phyloP scores from a whole-genome alignment of 1,139 yeast species.

The Protomyces pachydermus region DNA sequence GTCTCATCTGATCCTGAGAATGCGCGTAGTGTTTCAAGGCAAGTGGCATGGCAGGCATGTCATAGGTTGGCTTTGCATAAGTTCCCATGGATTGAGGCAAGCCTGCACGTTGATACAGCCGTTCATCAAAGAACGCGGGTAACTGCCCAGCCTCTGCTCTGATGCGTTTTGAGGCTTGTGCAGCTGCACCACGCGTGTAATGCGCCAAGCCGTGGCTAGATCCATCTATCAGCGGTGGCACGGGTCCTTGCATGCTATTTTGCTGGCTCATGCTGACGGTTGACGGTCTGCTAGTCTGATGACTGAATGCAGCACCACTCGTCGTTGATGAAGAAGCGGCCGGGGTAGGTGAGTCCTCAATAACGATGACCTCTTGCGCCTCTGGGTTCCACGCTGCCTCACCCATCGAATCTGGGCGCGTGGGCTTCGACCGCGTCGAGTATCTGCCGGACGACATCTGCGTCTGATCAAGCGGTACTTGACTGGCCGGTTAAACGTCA shows the following conservation, averaged over 20 bases:
- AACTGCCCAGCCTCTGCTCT: neutral
- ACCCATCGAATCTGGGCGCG: neutral
- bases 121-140: neutral
- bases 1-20: neutral
- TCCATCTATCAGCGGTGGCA: neutral
- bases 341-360: constrained; percentile 34
- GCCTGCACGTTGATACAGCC: neutral
- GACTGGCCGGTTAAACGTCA: too few relatives aligned
- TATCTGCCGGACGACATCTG: neutral
- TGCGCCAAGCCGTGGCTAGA: neutral
- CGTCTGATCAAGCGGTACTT: neutral
- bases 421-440: neutral
- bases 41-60: too few relatives aligned
- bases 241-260: neutral
- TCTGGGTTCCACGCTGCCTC: constrained; percentile 12
- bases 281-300: neutral
- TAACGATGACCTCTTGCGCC: constrained; percentile 38
- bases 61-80: neutral
- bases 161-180: neutral
- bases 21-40: too few relatives aligned
- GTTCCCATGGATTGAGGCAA: neutral
- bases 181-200: neutral
- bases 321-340: neutral
- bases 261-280: neutral
- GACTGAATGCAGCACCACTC: neutral